Conservation (phyloP, 208 protist genomes). For the Entamoeba moshkovskii region DNA sequence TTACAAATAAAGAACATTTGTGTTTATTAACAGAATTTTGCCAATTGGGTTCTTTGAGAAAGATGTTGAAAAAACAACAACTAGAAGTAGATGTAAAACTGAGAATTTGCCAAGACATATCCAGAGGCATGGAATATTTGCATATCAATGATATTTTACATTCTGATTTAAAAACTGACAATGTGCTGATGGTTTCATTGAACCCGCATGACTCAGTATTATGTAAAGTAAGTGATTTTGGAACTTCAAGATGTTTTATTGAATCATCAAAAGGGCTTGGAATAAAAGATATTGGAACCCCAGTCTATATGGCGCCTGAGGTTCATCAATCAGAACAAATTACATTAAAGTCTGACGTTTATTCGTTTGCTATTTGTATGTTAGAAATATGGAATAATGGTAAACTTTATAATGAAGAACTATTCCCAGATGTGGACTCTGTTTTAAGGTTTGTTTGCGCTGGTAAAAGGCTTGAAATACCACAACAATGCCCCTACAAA, state of each 20-base stretch:
- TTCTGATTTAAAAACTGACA: not conserved
- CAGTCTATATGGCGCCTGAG: not conserved
- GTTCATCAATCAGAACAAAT: too few relatives aligned
- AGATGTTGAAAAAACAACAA: not conserved
- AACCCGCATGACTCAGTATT: not conserved
- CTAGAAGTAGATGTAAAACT: not conserved
- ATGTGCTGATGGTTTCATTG: not conserved
- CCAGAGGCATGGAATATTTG: not conserved
- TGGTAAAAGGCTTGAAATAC: not conserved
- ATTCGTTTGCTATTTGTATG: not conserved
- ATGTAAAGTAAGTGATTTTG: not conserved
- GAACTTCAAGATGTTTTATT: not conserved
- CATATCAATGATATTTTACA: not conserved
- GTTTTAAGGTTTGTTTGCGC: not conserved
- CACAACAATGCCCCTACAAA: not conserved
- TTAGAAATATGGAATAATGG: not conserved
- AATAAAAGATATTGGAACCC: not conserved
- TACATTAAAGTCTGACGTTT: too few relatives aligned
- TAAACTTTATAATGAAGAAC: too few relatives aligned
- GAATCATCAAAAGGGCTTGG: too few relatives aligned
- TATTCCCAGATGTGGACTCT: too few relatives aligned
- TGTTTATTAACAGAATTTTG: not conserved
- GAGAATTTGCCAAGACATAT: not conserved
- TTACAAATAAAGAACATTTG: not conserved
- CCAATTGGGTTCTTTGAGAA: not conserved